Base-by-base conservation (phyloP, 2,329 filamentous ascomycete species). In the Phyllosticta citrichinensis region DNA sequence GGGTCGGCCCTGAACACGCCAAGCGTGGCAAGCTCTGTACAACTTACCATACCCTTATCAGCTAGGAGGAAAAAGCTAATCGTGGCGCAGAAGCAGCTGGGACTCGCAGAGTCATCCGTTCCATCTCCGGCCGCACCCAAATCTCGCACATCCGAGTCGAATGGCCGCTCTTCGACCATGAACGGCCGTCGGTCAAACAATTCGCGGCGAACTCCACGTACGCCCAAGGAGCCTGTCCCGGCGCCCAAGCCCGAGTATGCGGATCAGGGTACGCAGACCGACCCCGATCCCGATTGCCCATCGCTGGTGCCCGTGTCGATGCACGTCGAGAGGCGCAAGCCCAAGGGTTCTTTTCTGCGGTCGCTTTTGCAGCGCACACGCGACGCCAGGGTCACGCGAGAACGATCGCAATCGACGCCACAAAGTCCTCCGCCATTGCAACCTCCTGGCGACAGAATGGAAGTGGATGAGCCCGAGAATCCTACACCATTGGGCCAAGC, bases 1-100 rank as follows among this genome's bases (percentile, higher is more conserved):
- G 80, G 80, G 56, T 82, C 81, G 20, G 76, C 72, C 14, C 74
- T 82, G 58, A 80, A 81, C 57, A 81, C 78, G 50, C 78, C 80
- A 19, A 76, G 75, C 64, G 69, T 75, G 63, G 70, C 72, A 25
- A 71, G 75, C 25, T 78, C 76, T 33, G 74, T 76, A 71, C 72
- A 73, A 60, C 63, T 30, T 47, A 47, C 40, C 40, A 47, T 47
- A n/a, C 56, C 57, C 25, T 60, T 57, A 55, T 30, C 40, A 57
- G 50, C 51, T 55, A 59, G 56, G 61, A 63, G 60, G 62, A 50
- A 40, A 54, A 62, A 63, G 61, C 55, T 60, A 62, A 53, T 62
- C 55, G 54, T 55, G 59, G 40, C 24, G 63, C 71, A 75, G 73
- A 73, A 69, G 67, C 73, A 72, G 50, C 65, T 73, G 30, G 72